A percentile compares a stretch with the other conserved stretches of the same genome.
These are phyloP conservation scores for Lasiodiplodia citricola DNA, from an alignment of 2,329 filamentous ascomycete genomes.

Conservation along the genomic window DNA sequence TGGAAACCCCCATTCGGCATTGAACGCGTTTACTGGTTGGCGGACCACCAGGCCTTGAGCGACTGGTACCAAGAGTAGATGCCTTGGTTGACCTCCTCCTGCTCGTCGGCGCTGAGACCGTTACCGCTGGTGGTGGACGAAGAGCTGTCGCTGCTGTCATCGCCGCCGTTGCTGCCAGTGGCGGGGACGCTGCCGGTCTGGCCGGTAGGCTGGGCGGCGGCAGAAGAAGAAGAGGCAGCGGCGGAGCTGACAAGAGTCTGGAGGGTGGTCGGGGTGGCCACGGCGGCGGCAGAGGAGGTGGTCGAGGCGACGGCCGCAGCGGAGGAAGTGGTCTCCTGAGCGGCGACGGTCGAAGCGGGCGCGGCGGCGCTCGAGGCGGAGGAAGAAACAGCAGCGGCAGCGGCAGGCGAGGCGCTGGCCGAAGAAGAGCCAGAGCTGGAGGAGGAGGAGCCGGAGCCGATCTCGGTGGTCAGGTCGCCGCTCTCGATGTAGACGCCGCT, in stretches of 20 bases:
- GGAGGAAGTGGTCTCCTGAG: not conserved
- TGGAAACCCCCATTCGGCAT: not conserved
- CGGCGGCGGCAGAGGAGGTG: not conserved
- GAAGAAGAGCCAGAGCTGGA: conserved; percentile 23
- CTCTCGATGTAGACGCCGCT: conserved; percentile 74
- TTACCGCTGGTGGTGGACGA: not conserved
- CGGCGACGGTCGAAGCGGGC: not conserved
- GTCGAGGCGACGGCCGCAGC: conserved; percentile 5
- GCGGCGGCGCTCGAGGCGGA: conserved; percentile 10
- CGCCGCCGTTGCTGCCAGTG: not conserved
- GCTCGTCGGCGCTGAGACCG: conserved; percentile 11
- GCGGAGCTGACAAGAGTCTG: conserved; percentile 1
- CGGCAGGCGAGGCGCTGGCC: not conserved
- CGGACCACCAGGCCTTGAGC: conserved; percentile 4
- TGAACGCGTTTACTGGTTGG: not conserved
- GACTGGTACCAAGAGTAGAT: not conserved
- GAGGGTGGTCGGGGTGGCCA: conserved; percentile 11
- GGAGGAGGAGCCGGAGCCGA: conserved; percentile 23
- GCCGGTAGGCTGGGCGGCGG: conserved; percentile 12
- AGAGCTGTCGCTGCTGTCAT: not conserved
- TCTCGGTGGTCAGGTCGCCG: conserved; percentile 45
- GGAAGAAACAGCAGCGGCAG: not conserved
- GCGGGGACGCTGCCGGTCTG: conserved; percentile 19
- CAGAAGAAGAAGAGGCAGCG: not conserved
- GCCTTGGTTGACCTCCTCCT: conserved; percentile 11